Conservation (phyloP, 2,329 filamentous ascomycete species). For the Ceratocystis papillata region DNA sequence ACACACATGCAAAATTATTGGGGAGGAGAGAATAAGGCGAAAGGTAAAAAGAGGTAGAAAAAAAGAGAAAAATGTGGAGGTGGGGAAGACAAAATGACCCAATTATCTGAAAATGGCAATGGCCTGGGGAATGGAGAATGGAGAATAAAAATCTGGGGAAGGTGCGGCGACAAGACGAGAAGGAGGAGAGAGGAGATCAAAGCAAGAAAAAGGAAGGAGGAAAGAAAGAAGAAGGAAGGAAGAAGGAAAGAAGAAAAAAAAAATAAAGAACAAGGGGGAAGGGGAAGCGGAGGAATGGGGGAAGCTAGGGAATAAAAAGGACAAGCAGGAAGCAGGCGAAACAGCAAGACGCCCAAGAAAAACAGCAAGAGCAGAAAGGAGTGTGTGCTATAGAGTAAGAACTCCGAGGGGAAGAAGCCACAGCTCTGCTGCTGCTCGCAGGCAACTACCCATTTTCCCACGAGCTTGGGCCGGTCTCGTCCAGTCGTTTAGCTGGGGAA, state of each 20-base stretch:
- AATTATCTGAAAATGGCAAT: slow-evolving; percentile 8
- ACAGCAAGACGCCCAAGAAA: neutral
- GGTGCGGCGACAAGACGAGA: neutral
- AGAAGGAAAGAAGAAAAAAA: slow-evolving; percentile 15
- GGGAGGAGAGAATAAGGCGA: neutral
- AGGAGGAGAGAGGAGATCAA: slow-evolving; percentile 3
- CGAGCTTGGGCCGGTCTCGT: neutral
- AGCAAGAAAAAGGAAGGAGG: slow-evolving; percentile 6
- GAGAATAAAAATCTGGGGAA: slow-evolving; percentile 15
- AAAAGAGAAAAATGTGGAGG: slow-evolving; percentile 12
- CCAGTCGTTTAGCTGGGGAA: neutral
- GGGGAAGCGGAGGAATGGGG: slow-evolving; percentile 2
- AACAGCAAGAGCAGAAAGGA: neutral
- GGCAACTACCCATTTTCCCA: slow-evolving; percentile 3
- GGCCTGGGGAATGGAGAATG: slow-evolving; percentile 8
- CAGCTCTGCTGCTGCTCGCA: slow-evolving; percentile 3
- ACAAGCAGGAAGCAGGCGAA: neutral
- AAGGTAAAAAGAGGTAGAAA: slow-evolving; percentile 1
- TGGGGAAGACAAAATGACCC: slow-evolving; percentile 12
- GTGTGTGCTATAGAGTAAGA: neutral
- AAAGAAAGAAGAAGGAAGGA: slow-evolving; percentile 5
- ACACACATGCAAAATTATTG: neutral
- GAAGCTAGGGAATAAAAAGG: slow-evolving; percentile 14
- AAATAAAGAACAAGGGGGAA: neutral
- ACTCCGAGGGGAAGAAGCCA: slow-evolving; percentile 8